These are phyloP conservation scores for Jatropha multifida DNA, from an alignment of 441 rosid genomes.

Conservation along the genomic window DNA sequence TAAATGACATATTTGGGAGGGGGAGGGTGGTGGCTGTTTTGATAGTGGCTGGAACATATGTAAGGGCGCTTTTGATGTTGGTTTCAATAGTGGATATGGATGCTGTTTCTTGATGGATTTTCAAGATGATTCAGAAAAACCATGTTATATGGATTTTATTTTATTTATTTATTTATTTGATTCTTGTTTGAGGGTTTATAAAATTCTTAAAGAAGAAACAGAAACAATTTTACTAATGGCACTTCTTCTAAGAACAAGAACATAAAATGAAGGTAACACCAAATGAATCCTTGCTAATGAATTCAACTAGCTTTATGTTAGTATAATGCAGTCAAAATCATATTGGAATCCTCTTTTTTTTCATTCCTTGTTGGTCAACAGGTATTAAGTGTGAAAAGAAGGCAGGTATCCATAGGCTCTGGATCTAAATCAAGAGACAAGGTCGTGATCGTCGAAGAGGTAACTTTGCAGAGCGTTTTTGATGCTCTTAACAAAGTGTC, in stretches of 20 bases:
- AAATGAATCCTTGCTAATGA: background rate
- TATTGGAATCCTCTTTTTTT: background rate
- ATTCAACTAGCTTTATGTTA: background rate
- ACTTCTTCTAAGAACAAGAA: background rate
- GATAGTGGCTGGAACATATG: background rate
- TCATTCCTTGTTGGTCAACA: conserved; percentile 24
- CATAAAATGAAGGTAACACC: background rate
- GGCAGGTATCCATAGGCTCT: conserved; percentile 76
- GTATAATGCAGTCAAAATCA: background rate
- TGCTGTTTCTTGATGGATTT: background rate
- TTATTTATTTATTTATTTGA: background rate
- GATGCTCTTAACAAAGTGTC: conserved; percentile 56
- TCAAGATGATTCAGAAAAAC: background rate
- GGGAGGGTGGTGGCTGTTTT: background rate
- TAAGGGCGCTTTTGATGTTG: too few species aligned
- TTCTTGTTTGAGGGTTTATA: background rate
- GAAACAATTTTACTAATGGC: background rate
- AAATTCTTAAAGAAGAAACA: background rate
- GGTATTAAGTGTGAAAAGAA: conserved; percentile 82
- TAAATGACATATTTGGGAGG: background rate
- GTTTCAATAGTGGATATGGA: too few species aligned
- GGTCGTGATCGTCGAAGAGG: conserved; percentile 76
- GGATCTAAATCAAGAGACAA: conserved; percentile 94
- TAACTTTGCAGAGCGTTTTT: conserved; percentile 51
- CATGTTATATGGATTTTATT: background rate